phyloP scores from a whole-genome alignment of 2,329 filamentous ascomycete species.

The Cylindrodendrum hubeiense region DNA sequence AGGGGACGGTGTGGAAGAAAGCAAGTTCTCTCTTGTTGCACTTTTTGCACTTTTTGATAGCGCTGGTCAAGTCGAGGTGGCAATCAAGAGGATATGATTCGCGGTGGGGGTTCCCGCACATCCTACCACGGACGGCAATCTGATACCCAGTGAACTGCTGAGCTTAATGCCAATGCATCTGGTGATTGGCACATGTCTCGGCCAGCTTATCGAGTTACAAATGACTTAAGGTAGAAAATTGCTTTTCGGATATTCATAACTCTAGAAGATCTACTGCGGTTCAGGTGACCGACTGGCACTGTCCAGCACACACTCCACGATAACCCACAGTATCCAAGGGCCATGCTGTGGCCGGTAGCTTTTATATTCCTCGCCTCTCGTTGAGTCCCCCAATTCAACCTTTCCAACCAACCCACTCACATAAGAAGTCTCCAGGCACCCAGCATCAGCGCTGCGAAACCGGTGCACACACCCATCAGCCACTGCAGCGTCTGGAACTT shows the following conservation, averaged over 20 bases:
- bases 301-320: conserved; percentile 10
- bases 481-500: conserved; percentile 99
- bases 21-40: neutral
- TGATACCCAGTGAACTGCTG: neutral
- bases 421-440: conserved; percentile 79
- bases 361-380: neutral
- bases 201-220: neutral
- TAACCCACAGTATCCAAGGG: neutral
- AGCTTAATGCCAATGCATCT: neutral
- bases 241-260: conserved; percentile 26
- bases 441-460: conserved; percentile 74
- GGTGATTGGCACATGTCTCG: neutral
- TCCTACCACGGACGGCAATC: neutral
- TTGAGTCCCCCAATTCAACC: neutral
- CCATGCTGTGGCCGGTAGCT: neutral
- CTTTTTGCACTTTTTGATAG: neutral
- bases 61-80: neutral
- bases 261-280: conserved; percentile 39
- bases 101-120: conserved; percentile 4
- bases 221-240: neutral
- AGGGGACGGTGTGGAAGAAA: neutral
- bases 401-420: conserved; percentile 50
- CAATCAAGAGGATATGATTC: neutral
- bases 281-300: conserved; percentile 33
- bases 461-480: conserved; percentile 88